These are phyloP conservation scores for Naegleria lovaniensis DNA, from an alignment of 208 protist species.

Conservation along the genomic window DNA sequence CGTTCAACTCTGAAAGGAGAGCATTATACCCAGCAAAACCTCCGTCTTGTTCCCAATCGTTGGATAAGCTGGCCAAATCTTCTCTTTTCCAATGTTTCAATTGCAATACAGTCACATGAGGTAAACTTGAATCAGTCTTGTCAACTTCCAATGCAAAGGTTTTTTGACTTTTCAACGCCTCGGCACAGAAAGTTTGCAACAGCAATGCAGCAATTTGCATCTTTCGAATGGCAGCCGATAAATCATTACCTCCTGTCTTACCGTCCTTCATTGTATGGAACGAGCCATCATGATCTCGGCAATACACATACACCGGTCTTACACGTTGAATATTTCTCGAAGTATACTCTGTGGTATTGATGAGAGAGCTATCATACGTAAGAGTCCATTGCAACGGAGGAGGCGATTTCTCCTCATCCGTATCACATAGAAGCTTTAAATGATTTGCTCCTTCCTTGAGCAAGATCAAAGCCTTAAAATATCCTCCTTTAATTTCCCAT, in stretches of 20 bases:
- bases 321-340: neutral
- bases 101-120: neutral
- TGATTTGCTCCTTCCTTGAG: neutral
- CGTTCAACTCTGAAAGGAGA: neutral
- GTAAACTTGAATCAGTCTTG: neutral
- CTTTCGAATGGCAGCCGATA: neutral
- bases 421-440: neutral
- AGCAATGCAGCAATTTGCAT: neutral
- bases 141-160: neutral
- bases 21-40: neutral
- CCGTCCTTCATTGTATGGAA: neutral
- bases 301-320: neutral
- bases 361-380: neutral
- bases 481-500: neutral
- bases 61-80: neutral
- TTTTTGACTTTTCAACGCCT: neutral
- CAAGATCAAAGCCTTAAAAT: neutral
- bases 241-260: neutral
- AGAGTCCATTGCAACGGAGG: neutral
- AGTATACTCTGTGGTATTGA: neutral
- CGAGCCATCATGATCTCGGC: neutral
- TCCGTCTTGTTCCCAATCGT: neutral
- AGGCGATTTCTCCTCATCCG: no score
- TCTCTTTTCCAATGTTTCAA: neutral
- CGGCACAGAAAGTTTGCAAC: neutral